These are phyloP conservation scores for Coemansia sp. DNA, from an alignment of 192 early-diverging fungal species.

Conservation along the genomic window DNA sequence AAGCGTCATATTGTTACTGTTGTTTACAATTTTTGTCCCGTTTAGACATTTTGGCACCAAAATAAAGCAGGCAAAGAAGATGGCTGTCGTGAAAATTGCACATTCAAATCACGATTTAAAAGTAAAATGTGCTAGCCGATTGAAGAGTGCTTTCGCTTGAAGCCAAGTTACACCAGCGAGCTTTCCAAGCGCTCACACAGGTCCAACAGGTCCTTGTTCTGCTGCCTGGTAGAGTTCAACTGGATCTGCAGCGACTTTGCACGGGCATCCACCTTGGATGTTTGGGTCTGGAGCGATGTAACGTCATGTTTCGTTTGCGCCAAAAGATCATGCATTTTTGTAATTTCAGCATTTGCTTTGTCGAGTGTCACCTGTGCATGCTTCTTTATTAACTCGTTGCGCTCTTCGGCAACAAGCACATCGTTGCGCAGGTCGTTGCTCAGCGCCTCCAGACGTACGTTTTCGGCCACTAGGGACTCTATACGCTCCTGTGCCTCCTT, in stretches of 20 bases:
- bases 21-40: neutral
- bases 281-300: neutral
- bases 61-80: neutral
- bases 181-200: slow-evolving; percentile 34
- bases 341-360: slow-evolving; percentile 44
- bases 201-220: slow-evolving; percentile 31
- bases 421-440: slow-evolving; percentile 26
- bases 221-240: slow-evolving; percentile 33
- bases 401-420: slow-evolving; percentile 42
- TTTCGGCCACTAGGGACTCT: slow-evolving; percentile 16
- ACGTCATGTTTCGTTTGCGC: slow-evolving; percentile 9
- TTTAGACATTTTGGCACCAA: neutral
- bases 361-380: slow-evolving; percentile 42
- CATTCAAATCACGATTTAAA: too few relatives aligned
- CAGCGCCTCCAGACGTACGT: slow-evolving; percentile 25
- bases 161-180: slow-evolving; percentile 3
- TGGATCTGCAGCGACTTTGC: slow-evolving; percentile 35
- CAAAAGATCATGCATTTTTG: slow-evolving; percentile 15
- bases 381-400: slow-evolving; percentile 34
- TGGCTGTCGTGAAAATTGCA: too few relatives aligned
- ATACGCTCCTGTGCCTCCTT: slow-evolving; percentile 15
- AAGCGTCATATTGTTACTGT: neutral
- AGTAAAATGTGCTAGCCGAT: too few relatives aligned
- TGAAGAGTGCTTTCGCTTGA: neutral
- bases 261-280: slow-evolving; percentile 21